Evolutionary conservation across 148 eudicot species (phyloP).

Genomic region (Spergularia marina): DNA sequence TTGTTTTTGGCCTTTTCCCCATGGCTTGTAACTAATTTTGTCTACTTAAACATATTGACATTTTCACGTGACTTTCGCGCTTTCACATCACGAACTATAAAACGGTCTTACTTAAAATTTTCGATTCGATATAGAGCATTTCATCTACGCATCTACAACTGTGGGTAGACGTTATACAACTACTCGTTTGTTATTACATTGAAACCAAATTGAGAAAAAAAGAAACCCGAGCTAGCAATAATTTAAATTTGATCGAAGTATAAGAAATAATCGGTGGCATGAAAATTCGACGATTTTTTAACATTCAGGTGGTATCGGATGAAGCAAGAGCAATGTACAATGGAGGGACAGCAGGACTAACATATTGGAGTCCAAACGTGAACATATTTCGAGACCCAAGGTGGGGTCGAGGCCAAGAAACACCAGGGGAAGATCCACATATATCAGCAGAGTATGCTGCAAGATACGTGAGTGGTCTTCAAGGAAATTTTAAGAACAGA

Average conservation of each 20-base stretch:
- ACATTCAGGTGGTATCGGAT: constrained; percentile 72
- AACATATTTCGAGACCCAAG: constrained; percentile 92
- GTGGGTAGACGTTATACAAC: too few relatives aligned
- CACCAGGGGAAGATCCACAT: constrained; percentile 89
- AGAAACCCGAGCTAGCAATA: too few relatives aligned
- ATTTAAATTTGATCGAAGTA: too few relatives aligned
- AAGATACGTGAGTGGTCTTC: constrained; percentile 83
- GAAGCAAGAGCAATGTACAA: constrained; percentile 98
- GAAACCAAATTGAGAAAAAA: too few relatives aligned
- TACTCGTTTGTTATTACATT: too few relatives aligned
- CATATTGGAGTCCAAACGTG: constrained; percentile 97
- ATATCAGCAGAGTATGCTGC: constrained; percentile 66
- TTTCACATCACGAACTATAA: too few relatives aligned
- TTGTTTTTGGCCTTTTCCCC: neutral
- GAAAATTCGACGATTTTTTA: neutral
- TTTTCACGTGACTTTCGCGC: too few relatives aligned
- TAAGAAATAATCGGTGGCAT: neutral
- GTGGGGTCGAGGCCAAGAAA: constrained; percentile 97
- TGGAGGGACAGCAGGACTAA: constrained; percentile 78
- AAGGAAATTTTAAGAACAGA: constrained; percentile 41
- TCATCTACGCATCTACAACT: too few relatives aligned
- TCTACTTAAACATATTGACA: neutral
- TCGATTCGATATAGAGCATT: too few relatives aligned
- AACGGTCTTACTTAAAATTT: too few relatives aligned
- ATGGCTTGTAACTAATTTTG: neutral